Base-by-base conservation (phyloP, 2,329 filamentous ascomycete species). In the Apiospora rasikravindrae region DNA sequence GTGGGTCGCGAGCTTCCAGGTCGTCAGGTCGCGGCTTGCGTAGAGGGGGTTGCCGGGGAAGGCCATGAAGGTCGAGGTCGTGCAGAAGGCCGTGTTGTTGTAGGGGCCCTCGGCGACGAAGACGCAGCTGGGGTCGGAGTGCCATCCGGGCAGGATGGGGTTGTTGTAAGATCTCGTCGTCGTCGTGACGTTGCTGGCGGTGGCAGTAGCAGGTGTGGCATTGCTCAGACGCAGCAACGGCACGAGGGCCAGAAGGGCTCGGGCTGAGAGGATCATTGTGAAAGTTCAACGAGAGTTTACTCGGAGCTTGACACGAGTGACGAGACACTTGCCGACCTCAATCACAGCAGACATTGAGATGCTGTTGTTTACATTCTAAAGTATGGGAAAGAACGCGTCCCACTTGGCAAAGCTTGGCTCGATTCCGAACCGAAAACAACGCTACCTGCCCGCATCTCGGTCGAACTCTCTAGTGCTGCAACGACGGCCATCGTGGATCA, bases 61-160 rank as follows among this genome's bases (percentile, higher is more conserved):
- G 10, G 89, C 85, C 76, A 90, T 90, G 75, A 90, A 89, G 11
- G 88, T 87, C 4, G 89, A 88, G 76, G 88, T 88, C 73, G 89
- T 86, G 61, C 80, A 76, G 70, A 78, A 81, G 73, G 77, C 81
- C 1, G 76, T 78, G 6, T 76, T 78, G 42, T 78, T 74, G 45
- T 49, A n/a, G 22, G 45, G 22, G 7, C 77, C 75, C 16, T 49
- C 29, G 29, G 53, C 29, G 10, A 81, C 76, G 13, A 75, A 74
- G 6, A 78, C 73, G n/a, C 78, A 72, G 5, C 79, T 80, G 1
- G 80, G 79, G 49, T 82, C 80, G 11, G 80, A 78, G 4, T 77
- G 73, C 72, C 80, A 81, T 7, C 80, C 80, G 11, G 80, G 77
- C 29, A 81, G 73, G 57, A 81, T 78, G n/a, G 80, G 80, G 53